Conservation (phyloP, 2,329 filamentous ascomycete species). For the Parafenestella ontariensis region DNA sequence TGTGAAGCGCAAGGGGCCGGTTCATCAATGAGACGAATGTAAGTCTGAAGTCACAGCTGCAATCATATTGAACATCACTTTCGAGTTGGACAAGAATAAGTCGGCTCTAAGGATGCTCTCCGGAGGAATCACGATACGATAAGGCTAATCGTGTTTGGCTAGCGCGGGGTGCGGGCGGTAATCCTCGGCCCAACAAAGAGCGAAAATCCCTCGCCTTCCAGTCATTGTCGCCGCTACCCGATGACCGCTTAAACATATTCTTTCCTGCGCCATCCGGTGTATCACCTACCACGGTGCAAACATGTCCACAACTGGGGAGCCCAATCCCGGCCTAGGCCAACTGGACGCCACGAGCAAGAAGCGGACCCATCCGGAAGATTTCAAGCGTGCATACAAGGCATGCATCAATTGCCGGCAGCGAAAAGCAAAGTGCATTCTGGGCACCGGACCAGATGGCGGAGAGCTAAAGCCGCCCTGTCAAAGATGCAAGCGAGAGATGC, state of each 20-base stretch:
- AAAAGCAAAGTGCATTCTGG: conserved; percentile 61
- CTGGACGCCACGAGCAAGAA: conserved; percentile 37
- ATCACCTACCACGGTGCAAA: conserved; percentile 25
- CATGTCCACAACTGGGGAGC: conserved; percentile 25
- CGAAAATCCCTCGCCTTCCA: conserved; percentile 18
- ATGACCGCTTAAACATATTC: conserved; percentile 20
- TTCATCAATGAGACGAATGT: neutral
- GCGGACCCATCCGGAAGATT: conserved; percentile 51
- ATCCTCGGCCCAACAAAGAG: neutral
- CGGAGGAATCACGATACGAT: neutral
- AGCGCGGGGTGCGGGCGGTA: neutral
- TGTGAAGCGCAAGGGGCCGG: neutral
- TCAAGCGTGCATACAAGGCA: conserved; percentile 63
- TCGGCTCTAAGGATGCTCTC: neutral
- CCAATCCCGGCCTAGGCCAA: conserved; percentile 18
- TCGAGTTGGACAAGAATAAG: neutral
- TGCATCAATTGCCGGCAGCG: conserved; percentile 61
- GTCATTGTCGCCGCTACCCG: conserved; percentile 30
- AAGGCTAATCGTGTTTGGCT: neutral
- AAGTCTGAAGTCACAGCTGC: neutral
- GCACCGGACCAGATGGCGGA: conserved; percentile 50
- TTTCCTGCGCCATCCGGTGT: conserved; percentile 39
- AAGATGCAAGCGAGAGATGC: conserved; percentile 59
- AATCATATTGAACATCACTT: neutral
- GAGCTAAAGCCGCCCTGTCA: conserved; percentile 55